A percentile compares a stretch with the other conserved stretches of the same genome.
Conservation (phyloP, 768 basidiomycete species). For the Leucocoprinus sp. region DNA sequence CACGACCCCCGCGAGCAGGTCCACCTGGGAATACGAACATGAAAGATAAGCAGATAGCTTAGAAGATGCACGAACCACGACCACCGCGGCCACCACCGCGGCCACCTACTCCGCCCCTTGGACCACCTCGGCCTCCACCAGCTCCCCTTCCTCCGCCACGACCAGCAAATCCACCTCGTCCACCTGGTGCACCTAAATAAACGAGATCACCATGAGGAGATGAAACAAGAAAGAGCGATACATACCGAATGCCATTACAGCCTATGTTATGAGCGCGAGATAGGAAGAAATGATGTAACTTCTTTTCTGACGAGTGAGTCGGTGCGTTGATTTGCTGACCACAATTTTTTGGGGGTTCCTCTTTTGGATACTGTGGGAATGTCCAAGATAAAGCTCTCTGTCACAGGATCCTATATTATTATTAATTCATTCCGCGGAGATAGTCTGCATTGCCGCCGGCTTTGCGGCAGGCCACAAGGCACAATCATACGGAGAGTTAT, state of each 20-base stretch:
- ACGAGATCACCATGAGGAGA: neutral
- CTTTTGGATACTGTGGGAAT: too few relatives aligned
- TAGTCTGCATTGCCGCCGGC: neutral
- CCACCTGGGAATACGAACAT: conserved; percentile 17
- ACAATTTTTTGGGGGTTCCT: too few relatives aligned
- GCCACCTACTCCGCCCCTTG: conserved; percentile 30
- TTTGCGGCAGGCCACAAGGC: neutral
- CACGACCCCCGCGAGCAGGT: conserved; percentile 28
- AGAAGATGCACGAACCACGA: conserved; percentile 18
- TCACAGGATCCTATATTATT: too few relatives aligned
- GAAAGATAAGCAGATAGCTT: neutral
- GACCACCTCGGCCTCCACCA: conserved; percentile 28
- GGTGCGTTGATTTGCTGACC: too few relatives aligned
- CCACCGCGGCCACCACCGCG: conserved; percentile 35
- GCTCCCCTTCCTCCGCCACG: conserved; percentile 32
- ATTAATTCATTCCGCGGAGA: too few relatives aligned
- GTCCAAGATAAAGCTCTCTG: too few relatives aligned
- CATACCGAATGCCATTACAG: conserved; percentile 29
- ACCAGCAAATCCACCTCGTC: conserved; percentile 33
- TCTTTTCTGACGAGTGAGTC: too few relatives aligned
- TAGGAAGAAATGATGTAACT: too few relatives aligned
- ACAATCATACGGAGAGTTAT: neutral
- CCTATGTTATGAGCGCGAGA: too few relatives aligned
- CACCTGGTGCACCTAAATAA: conserved; percentile 47
- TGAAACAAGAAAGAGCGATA: neutral